Evolutionary conservation across 2,329 filamentous ascomycete species (phyloP), one percentile per base, ranked within the genome.

Genomic region (Colletotrichum musicola): DNA sequence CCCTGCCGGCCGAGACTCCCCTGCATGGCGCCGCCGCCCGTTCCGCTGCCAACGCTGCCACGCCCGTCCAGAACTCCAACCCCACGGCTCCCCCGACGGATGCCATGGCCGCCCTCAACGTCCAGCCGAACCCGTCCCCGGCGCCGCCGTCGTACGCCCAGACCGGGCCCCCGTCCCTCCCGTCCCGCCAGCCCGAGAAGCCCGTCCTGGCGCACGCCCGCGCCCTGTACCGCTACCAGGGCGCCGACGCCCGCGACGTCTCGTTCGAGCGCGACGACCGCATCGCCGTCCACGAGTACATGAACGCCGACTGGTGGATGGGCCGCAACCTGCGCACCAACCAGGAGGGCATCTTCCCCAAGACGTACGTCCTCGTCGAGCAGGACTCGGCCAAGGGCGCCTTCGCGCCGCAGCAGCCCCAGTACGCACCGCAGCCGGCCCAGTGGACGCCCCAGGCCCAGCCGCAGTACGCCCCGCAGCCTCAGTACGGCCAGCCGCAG

Each of bases 301-400:
- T 97, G 92, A 98, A 98, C 81, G 89, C 91, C 71, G 95, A 98
- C 81, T 98, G 95, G 95, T 98, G 94, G 94, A 91, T 94, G 85
- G 95, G 95, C 73, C 89, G 88, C 74, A 97, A 97, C 81, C 85
- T 91, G 76, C 90, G 94, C 61, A 97, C 94, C 9, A 92, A 92
- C 64, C 83, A 89, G 73, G 93, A 97, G 82, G 95, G 95, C 74
- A 97, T 98, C 78, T 98, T 98, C 86, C 95, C 95, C n/a, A 89
- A 92, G 74, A 94, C 88, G 78, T 98, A 98, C 78, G 95, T 97
- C 71, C 84, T 93, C 59, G 81, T 92, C 59, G 90, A 95, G 74
- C 86, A 92, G 61, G 73, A 90, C 92, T 79, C 77, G 77, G 72
- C 74, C 81, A 68, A 68, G 54, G 65, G 65, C n/a, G 65, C 65